Percentiles rank a stretch among this genome's conserved stretches.
phyloP scores from a whole-genome alignment of 2,329 filamentous ascomycete genomes.

The Blastomyces parvus region DNA sequence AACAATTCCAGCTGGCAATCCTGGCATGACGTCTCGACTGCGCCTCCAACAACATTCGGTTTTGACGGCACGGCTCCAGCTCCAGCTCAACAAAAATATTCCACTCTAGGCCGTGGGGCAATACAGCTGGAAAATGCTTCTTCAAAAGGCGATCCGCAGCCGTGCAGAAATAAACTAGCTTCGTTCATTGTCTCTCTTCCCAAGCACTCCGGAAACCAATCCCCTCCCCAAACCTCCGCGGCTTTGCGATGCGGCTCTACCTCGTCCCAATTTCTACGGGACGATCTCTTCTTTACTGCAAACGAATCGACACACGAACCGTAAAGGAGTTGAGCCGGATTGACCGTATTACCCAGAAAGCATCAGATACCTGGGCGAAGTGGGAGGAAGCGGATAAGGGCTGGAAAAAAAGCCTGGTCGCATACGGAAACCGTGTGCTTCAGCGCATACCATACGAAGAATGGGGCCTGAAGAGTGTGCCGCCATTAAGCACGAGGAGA shows the following conservation, averaged over 20 bases:
- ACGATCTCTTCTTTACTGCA: constrained; percentile 85
- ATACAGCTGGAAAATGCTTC: constrained; percentile 3
- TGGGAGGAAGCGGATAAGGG: constrained; percentile 80
- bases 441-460: constrained; percentile 89
- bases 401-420: constrained; percentile 81
- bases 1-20: background rate
- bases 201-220: background rate
- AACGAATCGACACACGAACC: constrained; percentile 55
- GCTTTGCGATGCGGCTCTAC: constrained; percentile 68
- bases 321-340: constrained; percentile 48
- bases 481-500: constrained; percentile 61
- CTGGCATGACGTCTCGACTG: constrained; percentile 6
- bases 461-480: constrained; percentile 94
- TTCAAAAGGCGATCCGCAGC: constrained; percentile 5
- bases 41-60: background rate
- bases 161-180: background rate
- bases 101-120: background rate
- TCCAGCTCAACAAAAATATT: background rate
- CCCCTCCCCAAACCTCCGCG: background rate
- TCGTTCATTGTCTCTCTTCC: background rate
- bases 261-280: constrained; percentile 87
- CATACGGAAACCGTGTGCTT: constrained; percentile 76
- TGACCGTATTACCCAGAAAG: constrained; percentile 62
- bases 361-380: constrained; percentile 65
- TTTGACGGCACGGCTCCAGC: background rate